Conservation (phyloP, 345 rosid species). For the Alliaria petiolata region DNA sequence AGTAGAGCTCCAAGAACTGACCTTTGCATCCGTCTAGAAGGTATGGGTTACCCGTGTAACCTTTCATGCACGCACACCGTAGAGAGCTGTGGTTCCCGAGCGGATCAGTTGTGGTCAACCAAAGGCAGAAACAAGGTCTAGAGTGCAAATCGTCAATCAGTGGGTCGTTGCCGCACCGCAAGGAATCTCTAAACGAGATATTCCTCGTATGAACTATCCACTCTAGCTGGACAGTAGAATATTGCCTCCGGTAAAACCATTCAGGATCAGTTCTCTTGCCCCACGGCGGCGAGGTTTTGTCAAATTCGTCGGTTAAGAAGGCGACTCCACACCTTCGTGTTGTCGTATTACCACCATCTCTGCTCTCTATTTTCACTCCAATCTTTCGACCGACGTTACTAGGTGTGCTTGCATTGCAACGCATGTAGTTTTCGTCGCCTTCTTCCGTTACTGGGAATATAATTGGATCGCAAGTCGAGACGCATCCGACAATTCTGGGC, state of each 20-base stretch:
- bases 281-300: not conserved
- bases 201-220: not conserved
- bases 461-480: conserved; percentile 13
- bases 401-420: not conserved
- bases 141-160: not conserved
- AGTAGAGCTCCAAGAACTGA: not conserved
- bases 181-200: not conserved
- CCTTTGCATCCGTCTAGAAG: not conserved
- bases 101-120: too few relatives aligned
- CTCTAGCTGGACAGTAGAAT: not conserved
- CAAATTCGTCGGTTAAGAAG: not conserved
- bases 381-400: not conserved
- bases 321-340: not conserved
- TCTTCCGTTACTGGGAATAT: fast-evolving
- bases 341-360: not conserved
- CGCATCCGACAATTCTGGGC: conserved; percentile 20
- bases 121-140: not conserved
- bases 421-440: not conserved
- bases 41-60: not conserved
- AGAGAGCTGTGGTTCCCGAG: not conserved
- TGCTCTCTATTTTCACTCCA: not conserved
- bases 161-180: not conserved
- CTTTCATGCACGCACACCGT: not conserved
- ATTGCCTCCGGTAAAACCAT: not conserved
- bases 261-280: not conserved